phyloP scores from a whole-genome alignment of 2,329 filamentous ascomycete species.

The Penicillium paneum region DNA sequence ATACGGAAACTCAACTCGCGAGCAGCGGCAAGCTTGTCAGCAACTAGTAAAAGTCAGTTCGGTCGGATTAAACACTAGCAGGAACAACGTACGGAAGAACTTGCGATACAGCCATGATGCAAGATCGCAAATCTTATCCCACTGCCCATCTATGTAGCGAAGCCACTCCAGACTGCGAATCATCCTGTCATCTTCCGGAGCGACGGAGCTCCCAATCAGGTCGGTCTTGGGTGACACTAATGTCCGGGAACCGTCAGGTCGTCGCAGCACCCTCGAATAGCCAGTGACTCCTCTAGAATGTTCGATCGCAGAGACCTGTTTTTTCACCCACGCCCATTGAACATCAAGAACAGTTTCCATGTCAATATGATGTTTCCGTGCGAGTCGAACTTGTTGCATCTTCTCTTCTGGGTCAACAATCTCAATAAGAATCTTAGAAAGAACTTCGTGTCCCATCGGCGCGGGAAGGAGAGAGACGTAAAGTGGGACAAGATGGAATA shows the following conservation, averaged over 20 bases:
- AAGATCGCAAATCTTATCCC: conserved; percentile 65
- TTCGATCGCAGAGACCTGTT: conserved; percentile 35
- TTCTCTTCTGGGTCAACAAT: conserved; percentile 66
- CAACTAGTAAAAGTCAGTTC: conserved; percentile 23
- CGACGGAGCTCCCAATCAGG: conserved; percentile 63
- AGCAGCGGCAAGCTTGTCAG: conserved; percentile 53
- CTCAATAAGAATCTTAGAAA: conserved; percentile 74
- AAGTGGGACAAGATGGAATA: conserved; percentile 76
- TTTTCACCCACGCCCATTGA: conserved; percentile 53
- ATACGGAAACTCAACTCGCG: conserved; percentile 52
- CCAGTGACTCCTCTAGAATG: conserved; percentile 29
- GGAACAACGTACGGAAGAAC: conserved; percentile 64
- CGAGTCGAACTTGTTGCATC: conserved; percentile 66
- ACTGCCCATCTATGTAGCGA: conserved; percentile 68
- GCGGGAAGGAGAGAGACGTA: conserved; percentile 77
- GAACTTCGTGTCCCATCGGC: conserved; percentile 63
- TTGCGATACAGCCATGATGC: conserved; percentile 74
- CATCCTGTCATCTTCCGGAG: conserved; percentile 65
- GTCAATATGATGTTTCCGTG: conserved; percentile 72
- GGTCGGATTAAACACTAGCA: conserved; percentile 11
- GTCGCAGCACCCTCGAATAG: conserved; percentile 50
- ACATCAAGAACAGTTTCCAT: conserved; percentile 68
- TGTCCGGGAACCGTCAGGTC: conserved; percentile 46
- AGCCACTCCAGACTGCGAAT: conserved; percentile 86
- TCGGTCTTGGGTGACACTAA: conserved; percentile 66